These are phyloP conservation scores for Drechslerella stenobrocha DNA, from an alignment of 2,329 filamentous ascomycete genomes.

Conservation along the genomic window DNA sequence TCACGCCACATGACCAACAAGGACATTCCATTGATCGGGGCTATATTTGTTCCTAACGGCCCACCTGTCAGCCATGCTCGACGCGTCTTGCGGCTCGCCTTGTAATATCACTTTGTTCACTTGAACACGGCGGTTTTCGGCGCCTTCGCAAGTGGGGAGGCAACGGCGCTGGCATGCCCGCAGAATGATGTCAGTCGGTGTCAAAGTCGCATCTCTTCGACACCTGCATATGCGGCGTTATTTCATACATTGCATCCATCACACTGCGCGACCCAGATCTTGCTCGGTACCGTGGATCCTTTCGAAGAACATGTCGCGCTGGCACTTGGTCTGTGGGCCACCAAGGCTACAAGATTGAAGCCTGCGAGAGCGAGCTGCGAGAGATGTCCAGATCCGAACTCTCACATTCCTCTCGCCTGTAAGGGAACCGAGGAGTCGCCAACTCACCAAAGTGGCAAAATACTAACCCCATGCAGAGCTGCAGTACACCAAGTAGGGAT, in stretches of 20 bases:
- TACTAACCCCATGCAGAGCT: background rate
- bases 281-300: conserved; percentile 7
- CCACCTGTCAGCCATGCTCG: too few relatives aligned
- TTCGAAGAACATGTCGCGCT: background rate
- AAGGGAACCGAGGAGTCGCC: background rate
- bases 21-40: too few relatives aligned
- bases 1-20: too few relatives aligned
- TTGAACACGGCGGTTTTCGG: too few relatives aligned
- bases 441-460: conserved; percentile 5
- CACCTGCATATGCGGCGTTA: conserved; percentile 44
- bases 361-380: too few relatives aligned
- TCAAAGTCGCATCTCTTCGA: conserved; percentile 21
- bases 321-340: too few relatives aligned
- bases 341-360: too few relatives aligned
- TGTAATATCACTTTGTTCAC: too few relatives aligned
- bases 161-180: conserved; percentile 4
- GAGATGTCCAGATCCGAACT: conserved; percentile 4
- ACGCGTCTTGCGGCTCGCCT: too few relatives aligned
- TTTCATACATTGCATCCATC: conserved; percentile 18
- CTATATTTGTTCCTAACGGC: too few relatives aligned
- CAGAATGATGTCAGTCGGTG: conserved; percentile 36
- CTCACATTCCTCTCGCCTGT: too few relatives aligned
- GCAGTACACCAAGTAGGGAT: background rate
- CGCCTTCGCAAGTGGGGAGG: too few relatives aligned
- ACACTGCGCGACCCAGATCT: conserved; percentile 1